Conservation (phyloP, 176 grass and related monocot genomes). For the Cenchrus americanus region DNA sequence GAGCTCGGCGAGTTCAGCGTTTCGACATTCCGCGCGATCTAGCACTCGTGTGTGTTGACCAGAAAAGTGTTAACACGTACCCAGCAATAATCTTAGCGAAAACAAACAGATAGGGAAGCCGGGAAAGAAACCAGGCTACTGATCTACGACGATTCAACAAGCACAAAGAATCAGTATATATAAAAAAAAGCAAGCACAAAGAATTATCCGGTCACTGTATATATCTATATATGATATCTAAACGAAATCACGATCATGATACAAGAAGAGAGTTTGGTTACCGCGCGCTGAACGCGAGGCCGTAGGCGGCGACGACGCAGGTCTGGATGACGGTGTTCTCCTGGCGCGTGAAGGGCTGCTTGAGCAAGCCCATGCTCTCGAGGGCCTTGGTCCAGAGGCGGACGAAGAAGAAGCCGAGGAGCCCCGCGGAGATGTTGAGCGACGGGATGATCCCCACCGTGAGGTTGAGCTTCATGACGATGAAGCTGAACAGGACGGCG, state of each 20-base stretch:
- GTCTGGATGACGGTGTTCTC: slow-evolving; percentile 96
- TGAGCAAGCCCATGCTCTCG: slow-evolving; percentile 51
- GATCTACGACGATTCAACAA: background rate
- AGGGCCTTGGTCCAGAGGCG: slow-evolving; percentile 56
- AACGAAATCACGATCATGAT: background rate
- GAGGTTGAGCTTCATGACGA: slow-evolving; percentile 93
- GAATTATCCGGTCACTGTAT: background rate
- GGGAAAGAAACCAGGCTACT: background rate
- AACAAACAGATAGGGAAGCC: background rate
- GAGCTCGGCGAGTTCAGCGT: too few species aligned
- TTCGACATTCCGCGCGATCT: too few species aligned
- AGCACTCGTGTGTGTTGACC: too few species aligned
- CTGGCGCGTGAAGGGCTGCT: slow-evolving; percentile 74
- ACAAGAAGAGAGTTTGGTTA: slow-evolving; percentile 25
- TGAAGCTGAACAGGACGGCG: slow-evolving; percentile 67
- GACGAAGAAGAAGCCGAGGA: slow-evolving; percentile 88
- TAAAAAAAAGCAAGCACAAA: background rate
- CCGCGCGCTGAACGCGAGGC: slow-evolving; percentile 82
- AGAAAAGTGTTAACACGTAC: too few species aligned
- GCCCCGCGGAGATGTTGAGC: slow-evolving; percentile 84
- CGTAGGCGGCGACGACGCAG: slow-evolving; percentile 83
- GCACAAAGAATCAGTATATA: background rate
- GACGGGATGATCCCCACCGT: slow-evolving; percentile 87
- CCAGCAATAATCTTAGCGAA: background rate
- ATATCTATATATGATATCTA: background rate